phyloP scores from a whole-genome alignment of 1,139 yeast species.

The Magnusiomyces sp. region DNA sequence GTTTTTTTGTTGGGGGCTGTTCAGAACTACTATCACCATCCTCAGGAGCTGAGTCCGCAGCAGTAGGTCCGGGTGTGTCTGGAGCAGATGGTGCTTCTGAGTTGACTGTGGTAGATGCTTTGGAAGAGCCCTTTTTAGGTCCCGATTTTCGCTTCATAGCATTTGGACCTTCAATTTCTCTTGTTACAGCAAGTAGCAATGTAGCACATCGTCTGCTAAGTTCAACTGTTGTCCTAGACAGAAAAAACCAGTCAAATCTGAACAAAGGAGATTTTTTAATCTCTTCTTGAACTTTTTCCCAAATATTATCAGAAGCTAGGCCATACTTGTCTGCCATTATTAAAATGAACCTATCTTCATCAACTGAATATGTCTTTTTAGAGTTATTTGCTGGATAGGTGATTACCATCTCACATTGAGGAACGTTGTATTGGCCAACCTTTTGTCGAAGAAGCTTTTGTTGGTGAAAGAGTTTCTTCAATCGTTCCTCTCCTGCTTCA shows the following conservation, averaged over 20 bases:
- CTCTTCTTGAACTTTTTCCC: slow-evolving; percentile 73
- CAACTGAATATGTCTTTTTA: slow-evolving; percentile 71
- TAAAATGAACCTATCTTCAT: slow-evolving; percentile 79
- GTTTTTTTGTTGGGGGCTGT: background rate
- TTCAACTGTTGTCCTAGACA: slow-evolving; percentile 81
- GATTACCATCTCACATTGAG: slow-evolving; percentile 70
- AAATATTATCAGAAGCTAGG: slow-evolving; percentile 62
- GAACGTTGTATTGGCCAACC: slow-evolving; percentile 54
- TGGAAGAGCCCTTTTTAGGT: slow-evolving; percentile 9
- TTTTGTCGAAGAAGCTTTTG: slow-evolving; percentile 57
- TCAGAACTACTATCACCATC: background rate
- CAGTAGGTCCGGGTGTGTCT: background rate
- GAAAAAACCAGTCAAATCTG: slow-evolving; percentile 83
- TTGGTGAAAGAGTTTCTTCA: slow-evolving; percentile 56
- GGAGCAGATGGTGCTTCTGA: background rate
- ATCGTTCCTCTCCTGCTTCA: slow-evolving; percentile 78
- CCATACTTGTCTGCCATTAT: slow-evolving; percentile 72
- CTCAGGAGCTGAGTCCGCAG: background rate
- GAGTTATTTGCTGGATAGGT: slow-evolving; percentile 82
- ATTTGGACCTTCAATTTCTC: slow-evolving; percentile 28
- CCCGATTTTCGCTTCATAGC: slow-evolving; percentile 17
- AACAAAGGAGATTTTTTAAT: slow-evolving; percentile 66
- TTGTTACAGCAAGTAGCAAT: slow-evolving; percentile 38
- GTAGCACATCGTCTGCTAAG: slow-evolving; percentile 78
- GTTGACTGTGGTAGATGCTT: background rate